Base-by-base conservation (phyloP, 208 protist species). In the Crithidia fasciculata region DNA sequence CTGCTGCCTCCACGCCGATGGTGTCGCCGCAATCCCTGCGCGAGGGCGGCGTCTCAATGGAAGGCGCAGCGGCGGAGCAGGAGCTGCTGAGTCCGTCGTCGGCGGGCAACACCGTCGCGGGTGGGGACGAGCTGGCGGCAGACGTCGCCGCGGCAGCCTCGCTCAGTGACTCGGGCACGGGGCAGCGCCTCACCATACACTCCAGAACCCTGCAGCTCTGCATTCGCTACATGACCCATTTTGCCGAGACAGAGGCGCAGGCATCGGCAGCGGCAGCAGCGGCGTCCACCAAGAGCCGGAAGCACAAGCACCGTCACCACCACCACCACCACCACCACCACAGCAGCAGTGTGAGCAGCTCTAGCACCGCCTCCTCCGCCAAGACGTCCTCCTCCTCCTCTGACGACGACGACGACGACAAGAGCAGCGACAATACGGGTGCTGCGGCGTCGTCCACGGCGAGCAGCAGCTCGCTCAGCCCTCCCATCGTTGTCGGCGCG, bases 211-310 rank as follows among this genome's bases (percentile, higher is more conserved):
- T 87, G 44, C 49, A 53, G 45, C 65, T 87, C 37, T 87, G 83
- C 69, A 80, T 87, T 44, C 52, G 53, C 40, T 87, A 84, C 72
- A 76, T 87, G 63, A 57, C 69, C 8, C 83, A 87, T 53, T 87
- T 87, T 39, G 78, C 79, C 0, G 72, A 74, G 62, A 68, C 50
- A 15, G 58, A 74, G 40, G 67, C 56, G 13, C 56, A 59, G 45
- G 54, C 67, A 39, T 37, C 58, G 3, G 36, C 70, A 52, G 57
- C 64, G n/a, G 47, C n/a, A 28, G 47, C 61, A 18, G 69, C 44
- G 8, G 19, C 69, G 8, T 18, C 55, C 13, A 40, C 13, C 0
- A 61, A 59, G 40, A 8, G 8, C 4, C 6, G n/a, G 37, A 8
- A 28, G 19, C 45, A 44, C 10, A 60, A 55, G 50, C 56, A 59